Evolutionary conservation across 345 rosid genomes (phyloP), one percentile per base, ranked within the genome.

Genomic region (Syzygium grande): DNA sequence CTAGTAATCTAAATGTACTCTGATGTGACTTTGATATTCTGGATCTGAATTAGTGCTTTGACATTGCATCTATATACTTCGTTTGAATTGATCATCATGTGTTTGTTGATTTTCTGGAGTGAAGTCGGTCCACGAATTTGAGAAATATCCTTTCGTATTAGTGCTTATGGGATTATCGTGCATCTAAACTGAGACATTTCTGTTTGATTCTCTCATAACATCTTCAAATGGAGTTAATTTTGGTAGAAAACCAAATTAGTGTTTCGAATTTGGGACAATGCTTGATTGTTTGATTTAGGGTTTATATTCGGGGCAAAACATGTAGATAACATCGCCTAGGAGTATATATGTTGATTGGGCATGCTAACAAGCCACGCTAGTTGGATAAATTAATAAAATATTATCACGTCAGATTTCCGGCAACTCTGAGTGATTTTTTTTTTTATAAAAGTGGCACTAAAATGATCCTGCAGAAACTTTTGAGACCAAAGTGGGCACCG

Each of bases 401-500:
- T 27, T 3, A 0, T 0, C n/a, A 59, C 2, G 3, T 59, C 8
- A 12, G n/a, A 27, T 59, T 59, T 1, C 1, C 1, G 1, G 0
- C 1, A 0, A 59, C 0, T 15, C 4, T 0, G 2, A 59, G 13
- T 56, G 0, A 56, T 56, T 4, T 1, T 56, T 56, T 56, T 56
- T 22, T 23, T 59, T 59, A 11, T 0, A 27, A 59, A 59, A 27
- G 12, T 59, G 30, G 17, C 30, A 59, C 68, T 59, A 7, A 27
- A 59, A 15, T 59, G 17, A 59, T 27, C n/a, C 30, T 2, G 11
- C 25, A 59, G 5, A 59, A 5, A 0, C 13, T 0, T 56, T 23
- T 56, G 0, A 9, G 2, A 56, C 25, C n/a, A 56, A 56, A 56
- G 61, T 23, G 3, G 0, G 0, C 1, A 0, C 0, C 0, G 3